A percentile compares a stretch with the other conserved stretches of the same genome.
phyloP scores from a whole-genome alignment of 2,329 filamentous ascomycete genomes.

The Scytalidium sp. region DNA sequence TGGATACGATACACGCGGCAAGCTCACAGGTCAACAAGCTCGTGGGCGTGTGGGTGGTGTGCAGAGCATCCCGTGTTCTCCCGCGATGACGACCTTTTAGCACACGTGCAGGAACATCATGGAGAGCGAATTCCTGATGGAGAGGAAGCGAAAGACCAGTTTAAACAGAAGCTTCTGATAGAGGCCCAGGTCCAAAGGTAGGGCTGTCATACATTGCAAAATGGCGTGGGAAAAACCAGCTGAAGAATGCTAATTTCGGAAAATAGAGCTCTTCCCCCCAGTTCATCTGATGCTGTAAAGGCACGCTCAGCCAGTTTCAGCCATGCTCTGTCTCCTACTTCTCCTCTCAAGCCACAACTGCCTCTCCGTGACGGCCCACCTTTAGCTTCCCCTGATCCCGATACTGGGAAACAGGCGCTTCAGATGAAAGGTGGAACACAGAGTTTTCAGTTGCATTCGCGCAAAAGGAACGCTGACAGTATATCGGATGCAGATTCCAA shows the following conservation, averaged over 20 bases:
- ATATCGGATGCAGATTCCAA: slow-evolving; percentile 7
- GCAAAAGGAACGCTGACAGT: slow-evolving; percentile 15
- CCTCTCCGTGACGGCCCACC: neutral
- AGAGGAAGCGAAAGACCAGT: slow-evolving; percentile 6
- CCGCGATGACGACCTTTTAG: slow-evolving; percentile 12
- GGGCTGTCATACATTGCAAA: neutral
- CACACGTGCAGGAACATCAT: slow-evolving; percentile 16
- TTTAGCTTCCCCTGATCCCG: neutral
- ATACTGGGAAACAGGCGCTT: neutral
- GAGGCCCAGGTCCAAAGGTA: neutral
- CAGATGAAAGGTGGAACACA: neutral
- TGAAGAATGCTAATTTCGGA: neutral
- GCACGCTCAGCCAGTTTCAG: neutral
- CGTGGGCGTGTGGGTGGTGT: slow-evolving; percentile 18
- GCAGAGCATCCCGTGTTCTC: slow-evolving; percentile 11
- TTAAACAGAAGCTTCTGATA: neutral
- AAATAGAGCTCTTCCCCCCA: neutral
- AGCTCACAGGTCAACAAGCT: slow-evolving; percentile 13
- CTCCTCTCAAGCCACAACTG: neutral
- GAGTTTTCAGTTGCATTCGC: slow-evolving; percentile 9
- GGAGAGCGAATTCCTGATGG: slow-evolving; percentile 9
- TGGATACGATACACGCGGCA: slow-evolving; percentile 21
- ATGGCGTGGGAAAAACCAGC: neutral
- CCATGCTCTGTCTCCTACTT: neutral
- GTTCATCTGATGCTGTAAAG: neutral